Percentiles rank a stretch among this genome's conserved stretches.
These are phyloP conservation scores for Saccharomyces pastorianus DNA, from an alignment of 1,139 yeast genomes.

Conservation along the genomic window DNA sequence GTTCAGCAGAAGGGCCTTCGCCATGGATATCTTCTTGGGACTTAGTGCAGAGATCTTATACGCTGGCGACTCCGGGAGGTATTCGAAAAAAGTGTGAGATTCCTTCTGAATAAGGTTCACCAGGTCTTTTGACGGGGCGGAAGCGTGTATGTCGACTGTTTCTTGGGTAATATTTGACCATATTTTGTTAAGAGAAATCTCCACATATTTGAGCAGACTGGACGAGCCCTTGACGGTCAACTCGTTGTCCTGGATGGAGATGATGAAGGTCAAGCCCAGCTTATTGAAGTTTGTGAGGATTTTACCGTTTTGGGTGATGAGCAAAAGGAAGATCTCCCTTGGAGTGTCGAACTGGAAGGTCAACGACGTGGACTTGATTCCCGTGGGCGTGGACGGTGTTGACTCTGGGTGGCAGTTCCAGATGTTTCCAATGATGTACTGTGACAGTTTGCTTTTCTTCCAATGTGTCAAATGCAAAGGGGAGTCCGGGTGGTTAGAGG, in stretches of 20 bases:
- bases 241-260: constrained; percentile 30
- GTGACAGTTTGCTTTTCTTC: constrained; percentile 21
- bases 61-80: constrained; percentile 1
- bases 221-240: constrained; percentile 30
- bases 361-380: constrained; percentile 29
- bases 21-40: constrained; percentile 19
- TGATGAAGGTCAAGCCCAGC: constrained; percentile 27
- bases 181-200: constrained; percentile 33
- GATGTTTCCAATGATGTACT: constrained; percentile 32
- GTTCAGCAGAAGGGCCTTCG: constrained; percentile 23
- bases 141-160: constrained; percentile 24
- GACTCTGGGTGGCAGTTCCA: constrained; percentile 34
- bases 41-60: constrained; percentile 25
- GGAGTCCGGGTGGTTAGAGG: neutral
- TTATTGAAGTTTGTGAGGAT: constrained; percentile 31
- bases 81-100: constrained; percentile 19
- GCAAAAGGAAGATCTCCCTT: constrained; percentile 23
- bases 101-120: constrained; percentile 19
- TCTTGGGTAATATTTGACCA: constrained; percentile 35
- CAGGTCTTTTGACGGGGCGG: constrained; percentile 7
- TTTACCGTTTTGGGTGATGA: constrained; percentile 36
- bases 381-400: neutral
- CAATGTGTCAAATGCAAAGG: constrained; percentile 4
- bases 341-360: constrained; percentile 13
- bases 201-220: constrained; percentile 32